Conservation (phyloP, 345 rosid species). For the Gossypium bickii region DNA sequence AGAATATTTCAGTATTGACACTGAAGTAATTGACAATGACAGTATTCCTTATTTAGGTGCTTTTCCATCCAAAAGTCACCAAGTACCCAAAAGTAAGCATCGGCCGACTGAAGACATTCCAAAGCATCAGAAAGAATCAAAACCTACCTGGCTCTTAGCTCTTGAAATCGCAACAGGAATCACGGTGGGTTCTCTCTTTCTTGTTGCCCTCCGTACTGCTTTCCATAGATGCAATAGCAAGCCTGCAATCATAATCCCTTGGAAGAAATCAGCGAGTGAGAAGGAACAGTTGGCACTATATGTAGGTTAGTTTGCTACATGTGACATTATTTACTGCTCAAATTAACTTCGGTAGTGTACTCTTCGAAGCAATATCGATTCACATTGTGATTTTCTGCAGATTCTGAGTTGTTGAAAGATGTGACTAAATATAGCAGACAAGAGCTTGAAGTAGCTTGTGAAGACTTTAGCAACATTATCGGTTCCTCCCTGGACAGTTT, state of each 20-base stretch:
- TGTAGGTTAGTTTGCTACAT: slow-evolving; percentile 51
- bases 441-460: slow-evolving; percentile 97
- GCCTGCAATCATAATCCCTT: slow-evolving; percentile 80
- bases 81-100: slow-evolving; percentile 35
- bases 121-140: slow-evolving; percentile 51
- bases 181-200: slow-evolving; percentile 64
- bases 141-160: slow-evolving; percentile 77
- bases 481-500: slow-evolving; percentile 91
- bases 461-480: slow-evolving; percentile 97
- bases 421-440: slow-evolving; percentile 79
- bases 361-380: background rate
- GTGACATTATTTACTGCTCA: background rate
- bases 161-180: slow-evolving; percentile 81
- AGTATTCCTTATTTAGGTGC: slow-evolving; percentile 35
- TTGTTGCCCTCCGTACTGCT: slow-evolving; percentile 59
- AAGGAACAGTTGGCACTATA: slow-evolving; percentile 66
- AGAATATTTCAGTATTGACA: slow-evolving; percentile 4
- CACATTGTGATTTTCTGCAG: slow-evolving; percentile 34
- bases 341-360: background rate
- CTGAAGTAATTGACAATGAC: slow-evolving; percentile 8
- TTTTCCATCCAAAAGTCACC: slow-evolving; percentile 43
- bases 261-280: slow-evolving; percentile 87
- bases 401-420: slow-evolving; percentile 78
- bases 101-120: slow-evolving; percentile 40
- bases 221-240: slow-evolving; percentile 69